Conservation (phyloP, 2,329 filamentous ascomycete genomes). For the Xylariales sp. region DNA sequence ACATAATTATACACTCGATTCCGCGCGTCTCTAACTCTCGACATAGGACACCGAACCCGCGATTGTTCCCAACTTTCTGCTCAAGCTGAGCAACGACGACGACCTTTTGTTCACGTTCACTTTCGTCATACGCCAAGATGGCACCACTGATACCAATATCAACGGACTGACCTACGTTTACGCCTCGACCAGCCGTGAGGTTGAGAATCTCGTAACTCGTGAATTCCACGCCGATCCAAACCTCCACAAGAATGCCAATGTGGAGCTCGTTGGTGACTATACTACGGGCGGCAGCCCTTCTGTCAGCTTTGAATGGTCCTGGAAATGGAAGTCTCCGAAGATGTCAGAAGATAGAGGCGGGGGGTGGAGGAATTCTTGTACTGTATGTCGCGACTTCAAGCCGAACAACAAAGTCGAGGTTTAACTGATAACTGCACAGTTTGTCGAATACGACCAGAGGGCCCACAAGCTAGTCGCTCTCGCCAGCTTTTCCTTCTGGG, state of each 20-base stretch:
- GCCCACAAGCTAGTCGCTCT: constrained; percentile 85
- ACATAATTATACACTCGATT: constrained; percentile 9
- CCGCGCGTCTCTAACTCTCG: constrained; percentile 12
- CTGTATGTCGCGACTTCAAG: constrained; percentile 48
- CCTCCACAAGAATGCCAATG: constrained; percentile 93
- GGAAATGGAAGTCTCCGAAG: constrained; percentile 95
- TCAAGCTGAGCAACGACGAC: constrained; percentile 86
- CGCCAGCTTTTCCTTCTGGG: constrained; percentile 93
- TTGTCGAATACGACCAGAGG: constrained; percentile 94
- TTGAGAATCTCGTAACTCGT: constrained; percentile 89
- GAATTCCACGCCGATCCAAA: constrained; percentile 98
- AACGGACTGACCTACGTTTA: constrained; percentile 90
- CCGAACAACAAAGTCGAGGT: constrained; percentile 4
- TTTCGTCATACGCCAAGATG: constrained; percentile 67
- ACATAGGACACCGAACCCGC: constrained; percentile 71
- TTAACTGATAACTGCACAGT: constrained; percentile 45
- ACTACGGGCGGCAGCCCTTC: constrained; percentile 77
- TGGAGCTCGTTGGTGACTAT: constrained; percentile 91
- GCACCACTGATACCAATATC: constrained; percentile 67
- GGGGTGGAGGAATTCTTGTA: constrained; percentile 95
- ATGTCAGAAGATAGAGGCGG: constrained; percentile 74
- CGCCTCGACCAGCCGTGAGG: constrained; percentile 77
- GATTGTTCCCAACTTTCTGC: constrained; percentile 66
- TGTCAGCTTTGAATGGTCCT: constrained; percentile 89
- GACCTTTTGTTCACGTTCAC: constrained; percentile 92